Percentiles rank a stretch among this genome's conserved stretches.
Conservation (phyloP, 2,329 filamentous ascomycete genomes). For the Hypomyces perniciosus region DNA sequence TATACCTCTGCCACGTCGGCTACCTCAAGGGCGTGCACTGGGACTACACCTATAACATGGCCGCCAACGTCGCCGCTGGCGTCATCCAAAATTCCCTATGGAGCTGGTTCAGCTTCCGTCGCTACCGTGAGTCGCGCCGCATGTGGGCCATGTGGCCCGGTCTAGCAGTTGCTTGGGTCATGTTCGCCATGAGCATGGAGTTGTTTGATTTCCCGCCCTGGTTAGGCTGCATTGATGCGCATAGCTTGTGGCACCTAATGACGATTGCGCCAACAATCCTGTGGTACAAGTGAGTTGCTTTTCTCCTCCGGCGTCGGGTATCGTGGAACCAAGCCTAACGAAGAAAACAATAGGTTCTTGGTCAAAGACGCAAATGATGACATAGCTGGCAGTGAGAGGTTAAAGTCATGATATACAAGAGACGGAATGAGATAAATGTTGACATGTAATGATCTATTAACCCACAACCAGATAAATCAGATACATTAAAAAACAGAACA, state of each 20-base stretch:
- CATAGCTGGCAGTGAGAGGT: slow-evolving; percentile 58
- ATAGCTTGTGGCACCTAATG: slow-evolving; percentile 91
- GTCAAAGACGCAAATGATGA: slow-evolving; percentile 82
- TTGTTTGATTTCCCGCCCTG: slow-evolving; percentile 88
- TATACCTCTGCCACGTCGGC: slow-evolving; percentile 71
- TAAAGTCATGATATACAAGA: slow-evolving; percentile 50
- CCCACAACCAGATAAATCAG: neutral
- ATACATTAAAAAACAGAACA: neutral
- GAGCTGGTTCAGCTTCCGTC: slow-evolving; percentile 72
- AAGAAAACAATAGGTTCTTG: slow-evolving; percentile 58
- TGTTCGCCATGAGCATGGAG: slow-evolving; percentile 92
- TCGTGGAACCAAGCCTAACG: too few species aligned
- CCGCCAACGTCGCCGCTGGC: slow-evolving; percentile 80
- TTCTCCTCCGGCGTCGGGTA: neutral
- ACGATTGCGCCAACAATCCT: slow-evolving; percentile 82
- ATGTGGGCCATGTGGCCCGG: slow-evolving; percentile 86
- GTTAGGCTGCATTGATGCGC: slow-evolving; percentile 78
- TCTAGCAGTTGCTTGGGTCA: slow-evolving; percentile 84
- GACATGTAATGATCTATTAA: neutral
- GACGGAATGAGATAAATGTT: neutral
- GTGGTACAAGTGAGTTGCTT: slow-evolving; percentile 81
- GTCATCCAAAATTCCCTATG: slow-evolving; percentile 76
- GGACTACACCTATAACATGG: slow-evolving; percentile 98
- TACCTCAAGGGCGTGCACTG: slow-evolving; percentile 83
- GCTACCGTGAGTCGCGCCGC: slow-evolving; percentile 65